A percentile compares a stretch with the other conserved stretches of the same genome.
Evolutionary conservation across 352 stramenopile species (phyloP).

Genomic region (Bremia lactucae): DNA sequence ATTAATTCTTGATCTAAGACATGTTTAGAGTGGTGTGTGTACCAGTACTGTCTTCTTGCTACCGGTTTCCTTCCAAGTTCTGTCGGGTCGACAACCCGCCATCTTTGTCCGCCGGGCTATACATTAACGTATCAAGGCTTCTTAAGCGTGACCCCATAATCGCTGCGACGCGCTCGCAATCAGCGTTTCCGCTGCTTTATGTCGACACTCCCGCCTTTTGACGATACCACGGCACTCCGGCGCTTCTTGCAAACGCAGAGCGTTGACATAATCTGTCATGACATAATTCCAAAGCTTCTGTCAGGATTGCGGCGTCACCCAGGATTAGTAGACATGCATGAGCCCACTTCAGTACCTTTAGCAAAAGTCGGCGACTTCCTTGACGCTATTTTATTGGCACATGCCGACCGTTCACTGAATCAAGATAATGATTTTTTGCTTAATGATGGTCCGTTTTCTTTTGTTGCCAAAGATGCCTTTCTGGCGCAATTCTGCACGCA

Average conservation of each 20-base stretch:
- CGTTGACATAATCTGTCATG: neutral
- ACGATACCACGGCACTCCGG: conserved; percentile 8
- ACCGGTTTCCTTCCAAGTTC: too few relatives aligned
- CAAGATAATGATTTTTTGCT: conserved; percentile 3
- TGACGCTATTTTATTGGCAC: conserved; percentile 44
- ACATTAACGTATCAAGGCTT: too few relatives aligned
- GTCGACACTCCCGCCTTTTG: conserved; percentile 1
- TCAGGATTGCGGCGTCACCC: conserved; percentile 12
- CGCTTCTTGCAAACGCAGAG: conserved; percentile 15
- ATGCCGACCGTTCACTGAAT: conserved; percentile 11
- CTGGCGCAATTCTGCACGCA: conserved; percentile 50
- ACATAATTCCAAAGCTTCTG: conserved; percentile 16
- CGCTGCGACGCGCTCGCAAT: neutral
- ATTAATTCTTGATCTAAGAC: too few relatives aligned
- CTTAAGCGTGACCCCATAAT: too few relatives aligned
- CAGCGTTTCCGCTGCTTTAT: conserved; percentile 1
- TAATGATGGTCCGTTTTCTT: conserved; percentile 5
- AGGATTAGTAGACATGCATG: neutral
- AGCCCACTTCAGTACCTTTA: conserved; percentile 14
- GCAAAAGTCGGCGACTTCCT: conserved; percentile 26
- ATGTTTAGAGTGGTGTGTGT: too few relatives aligned
- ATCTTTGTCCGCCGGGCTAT: too few relatives aligned
- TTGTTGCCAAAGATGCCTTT: conserved; percentile 38
- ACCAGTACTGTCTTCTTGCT: too few relatives aligned
- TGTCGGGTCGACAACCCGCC: too few relatives aligned